These are phyloP conservation scores for Cerioporus squamosus DNA, from an alignment of 1,284 basidiomycete species.

Conservation along the genomic window DNA sequence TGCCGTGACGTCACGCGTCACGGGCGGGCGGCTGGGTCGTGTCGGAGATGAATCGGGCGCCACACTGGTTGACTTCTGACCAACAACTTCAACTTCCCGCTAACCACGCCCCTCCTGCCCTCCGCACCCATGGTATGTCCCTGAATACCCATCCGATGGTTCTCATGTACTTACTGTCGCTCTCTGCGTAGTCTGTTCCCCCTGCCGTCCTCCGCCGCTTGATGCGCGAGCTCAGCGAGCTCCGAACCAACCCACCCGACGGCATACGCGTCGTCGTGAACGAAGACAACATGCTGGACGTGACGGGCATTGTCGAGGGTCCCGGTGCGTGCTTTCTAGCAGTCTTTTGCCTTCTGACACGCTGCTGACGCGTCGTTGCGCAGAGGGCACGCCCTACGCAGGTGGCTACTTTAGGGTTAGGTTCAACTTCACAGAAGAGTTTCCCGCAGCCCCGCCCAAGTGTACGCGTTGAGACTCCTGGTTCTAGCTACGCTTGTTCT, in stretches of 20 bases:
- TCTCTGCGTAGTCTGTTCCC: constrained; percentile 40
- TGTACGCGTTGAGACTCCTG: constrained; percentile 54
- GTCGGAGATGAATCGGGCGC: constrained; percentile 31
- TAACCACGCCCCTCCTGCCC: not conserved
- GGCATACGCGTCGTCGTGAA: constrained; percentile 84
- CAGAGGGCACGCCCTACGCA: constrained; percentile 90
- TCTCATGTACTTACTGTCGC: not conserved
- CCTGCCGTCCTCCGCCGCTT: constrained; percentile 73
- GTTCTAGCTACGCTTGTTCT: not conserved
- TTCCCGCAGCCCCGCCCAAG: constrained; percentile 89
- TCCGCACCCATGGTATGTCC: constrained; percentile 15
- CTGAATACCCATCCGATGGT: not conserved
- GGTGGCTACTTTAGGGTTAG: constrained; percentile 90
- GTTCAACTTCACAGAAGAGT: constrained; percentile 89
- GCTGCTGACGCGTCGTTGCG: constrained; percentile 35
- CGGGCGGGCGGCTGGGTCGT: too few relatives aligned
- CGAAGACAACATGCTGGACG: constrained; percentile 85
- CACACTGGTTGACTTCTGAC: constrained; percentile 31
- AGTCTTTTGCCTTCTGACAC: constrained; percentile 3
- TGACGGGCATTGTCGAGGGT: constrained; percentile 80
- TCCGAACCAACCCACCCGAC: constrained; percentile 83
- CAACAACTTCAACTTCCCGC: constrained; percentile 22
- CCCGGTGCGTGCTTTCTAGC: constrained; percentile 58
- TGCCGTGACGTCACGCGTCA: too few relatives aligned
- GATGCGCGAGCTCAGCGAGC: constrained; percentile 82